Conservation (phyloP, 495 filamentous ascomycete genomes). For the Annulohypoxylon moriforme region DNA sequence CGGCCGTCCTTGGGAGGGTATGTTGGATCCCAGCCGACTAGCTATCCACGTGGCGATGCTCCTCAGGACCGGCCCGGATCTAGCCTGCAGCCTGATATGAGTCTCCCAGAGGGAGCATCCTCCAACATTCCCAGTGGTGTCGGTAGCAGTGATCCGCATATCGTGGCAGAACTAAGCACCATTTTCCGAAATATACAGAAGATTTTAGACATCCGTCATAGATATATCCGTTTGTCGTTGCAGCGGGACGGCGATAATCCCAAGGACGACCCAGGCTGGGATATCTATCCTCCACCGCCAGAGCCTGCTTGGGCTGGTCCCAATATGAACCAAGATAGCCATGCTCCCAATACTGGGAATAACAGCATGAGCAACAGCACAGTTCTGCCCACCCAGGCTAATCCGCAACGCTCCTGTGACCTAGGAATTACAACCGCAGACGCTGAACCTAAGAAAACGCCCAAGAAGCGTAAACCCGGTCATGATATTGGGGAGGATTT, state of each 20-base stretch:
- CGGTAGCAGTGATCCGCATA: constrained; percentile 70
- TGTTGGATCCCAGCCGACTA: constrained; percentile 25
- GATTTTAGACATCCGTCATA: constrained; percentile 84
- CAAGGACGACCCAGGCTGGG: constrained; percentile 84
- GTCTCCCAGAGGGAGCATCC: constrained; percentile 36
- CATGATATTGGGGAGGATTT: constrained; percentile 94
- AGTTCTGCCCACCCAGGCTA: constrained; percentile 54
- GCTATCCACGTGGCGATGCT: constrained; percentile 20
- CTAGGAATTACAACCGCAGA: constrained; percentile 30
- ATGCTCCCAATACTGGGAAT: constrained; percentile 52
- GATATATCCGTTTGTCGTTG: constrained; percentile 87
- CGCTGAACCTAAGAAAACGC: constrained; percentile 44
- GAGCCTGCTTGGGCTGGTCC: constrained; percentile 88
- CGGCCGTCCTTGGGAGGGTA: constrained; percentile 45
- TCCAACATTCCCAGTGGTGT: constrained; percentile 50
- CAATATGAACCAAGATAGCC: constrained; percentile 55
- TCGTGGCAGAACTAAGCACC: constrained; percentile 81
- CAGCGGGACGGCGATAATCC: constrained; percentile 86
- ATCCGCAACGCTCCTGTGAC: constrained; percentile 25
- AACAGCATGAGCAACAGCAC: constrained; percentile 68
- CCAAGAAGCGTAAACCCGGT: constrained; percentile 82
- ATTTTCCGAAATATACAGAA: constrained; percentile 91
- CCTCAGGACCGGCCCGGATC: constrained; percentile 41
- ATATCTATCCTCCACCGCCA: constrained; percentile 89
- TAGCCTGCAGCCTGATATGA: constrained; percentile 33